Base-by-base conservation (phyloP, 1,139 yeast species). In the Geotrichum citri-aurantii region DNA sequence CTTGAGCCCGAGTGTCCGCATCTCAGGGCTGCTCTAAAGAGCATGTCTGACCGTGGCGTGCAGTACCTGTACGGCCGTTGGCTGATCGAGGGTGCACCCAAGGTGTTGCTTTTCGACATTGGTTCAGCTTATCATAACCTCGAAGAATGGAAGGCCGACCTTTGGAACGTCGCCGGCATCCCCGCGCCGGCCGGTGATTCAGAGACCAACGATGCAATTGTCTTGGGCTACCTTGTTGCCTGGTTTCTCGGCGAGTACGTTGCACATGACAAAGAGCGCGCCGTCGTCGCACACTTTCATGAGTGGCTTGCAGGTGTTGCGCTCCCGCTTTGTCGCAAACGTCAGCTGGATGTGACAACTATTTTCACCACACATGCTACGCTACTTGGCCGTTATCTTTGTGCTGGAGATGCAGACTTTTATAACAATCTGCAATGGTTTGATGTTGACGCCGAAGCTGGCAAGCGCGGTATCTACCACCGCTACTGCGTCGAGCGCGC, bases 261-360 rank as follows among this genome's bases (percentile, higher is more conserved):
- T n/a, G 85, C 80, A 70, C 83, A 85, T 66, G 97, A 93, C 72
- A 81, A 84, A 44, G 87, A 86, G 57, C 82, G 90, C 64, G 97
- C 98, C 1, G 92, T 93, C 56, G 85, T 93, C 65, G 88, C 95
- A 59, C 99, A 93, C 71, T 91, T 89, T 75, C 99, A 93, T 75
- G 99, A 93, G 75, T 93, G 99, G 99, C 80, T 93, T 59, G 98
- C 99, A 1, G 98, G 98, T 66, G 90, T 93, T 52, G 97, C 96
- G 0, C 77, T 93, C 64, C 97, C 99, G 0, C 78, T 93, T 63
- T 91, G 97, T 73, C 80, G 97, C 68, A 89, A 89, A 73, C 84
- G 98, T 69, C 82, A 91, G 68, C 86, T 93, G 62, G 99, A 93
- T 69, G 91, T 90, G 61, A 90, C 97, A 62, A 92, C 99, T 52